Conservation (phyloP, 179 eudicot genomes). For the Amaranthus tricolor region DNA sequence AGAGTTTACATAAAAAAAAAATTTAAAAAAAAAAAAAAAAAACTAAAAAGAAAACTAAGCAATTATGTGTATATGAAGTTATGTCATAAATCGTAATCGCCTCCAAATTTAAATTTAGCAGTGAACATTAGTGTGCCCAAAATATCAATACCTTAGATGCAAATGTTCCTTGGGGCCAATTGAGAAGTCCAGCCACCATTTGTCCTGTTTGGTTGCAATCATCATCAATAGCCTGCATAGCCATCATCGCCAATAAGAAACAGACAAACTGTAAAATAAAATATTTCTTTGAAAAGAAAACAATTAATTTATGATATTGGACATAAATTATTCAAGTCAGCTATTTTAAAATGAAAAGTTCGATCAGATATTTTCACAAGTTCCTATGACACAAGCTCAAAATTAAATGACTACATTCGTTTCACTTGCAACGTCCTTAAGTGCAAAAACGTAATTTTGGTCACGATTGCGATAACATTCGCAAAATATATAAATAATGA, state of each 20-base stretch:
- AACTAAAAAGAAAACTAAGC: neutral
- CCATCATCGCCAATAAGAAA: neutral
- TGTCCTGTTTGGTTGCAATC: slow-evolving; percentile 99
- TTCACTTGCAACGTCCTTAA: too few relatives aligned
- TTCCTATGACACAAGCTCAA: too few relatives aligned
- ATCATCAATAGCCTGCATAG: slow-evolving; percentile 80
- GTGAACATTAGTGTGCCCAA: neutral
- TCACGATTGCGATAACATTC: too few relatives aligned
- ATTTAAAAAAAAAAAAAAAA: neutral
- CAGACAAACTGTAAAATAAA: neutral
- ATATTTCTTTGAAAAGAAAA: too few relatives aligned
- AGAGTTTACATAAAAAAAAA: neutral
- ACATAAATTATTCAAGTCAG: too few relatives aligned
- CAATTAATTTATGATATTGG: too few relatives aligned
- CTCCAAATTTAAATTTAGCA: neutral
- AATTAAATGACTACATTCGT: too few relatives aligned
- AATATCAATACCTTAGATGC: slow-evolving; percentile 76
- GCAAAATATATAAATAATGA: too few relatives aligned
- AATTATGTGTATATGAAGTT: neutral
- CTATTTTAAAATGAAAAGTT: too few relatives aligned
- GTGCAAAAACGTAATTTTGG: too few relatives aligned
- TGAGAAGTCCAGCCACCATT: slow-evolving; percentile 93
- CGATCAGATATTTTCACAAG: too few relatives aligned
- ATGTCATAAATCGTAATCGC: neutral
- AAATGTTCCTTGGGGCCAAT: slow-evolving; percentile 98